Conservation (phyloP, 2,329 filamentous ascomycete species). For the Epichloe glyceriae region DNA sequence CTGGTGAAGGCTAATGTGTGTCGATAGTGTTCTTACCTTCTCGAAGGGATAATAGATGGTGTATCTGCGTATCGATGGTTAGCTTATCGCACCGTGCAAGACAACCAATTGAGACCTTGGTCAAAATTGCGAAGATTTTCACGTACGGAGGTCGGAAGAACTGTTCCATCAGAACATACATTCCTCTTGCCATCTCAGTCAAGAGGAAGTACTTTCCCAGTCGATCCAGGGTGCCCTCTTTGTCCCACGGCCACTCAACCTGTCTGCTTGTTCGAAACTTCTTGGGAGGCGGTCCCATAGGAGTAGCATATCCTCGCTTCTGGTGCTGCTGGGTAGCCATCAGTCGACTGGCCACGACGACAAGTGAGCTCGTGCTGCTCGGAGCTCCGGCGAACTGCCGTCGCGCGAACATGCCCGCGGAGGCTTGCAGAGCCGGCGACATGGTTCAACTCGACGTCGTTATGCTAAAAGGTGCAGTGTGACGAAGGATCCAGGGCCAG, state of each 20-base stretch:
- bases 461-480: neutral
- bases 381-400: slow-evolving; percentile 20
- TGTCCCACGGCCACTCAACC: slow-evolving; percentile 67
- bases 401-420: slow-evolving; percentile 22
- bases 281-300: slow-evolving; percentile 63
- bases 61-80: slow-evolving; percentile 46
- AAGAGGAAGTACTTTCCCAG: slow-evolving; percentile 90
- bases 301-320: slow-evolving; percentile 46
- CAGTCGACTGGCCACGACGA: slow-evolving; percentile 10
- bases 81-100: neutral
- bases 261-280: slow-evolving; percentile 67
- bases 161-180: slow-evolving; percentile 96
- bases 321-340: slow-evolving; percentile 10
- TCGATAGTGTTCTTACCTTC: slow-evolving; percentile 43
- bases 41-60: slow-evolving; percentile 99
- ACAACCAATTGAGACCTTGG: neutral
- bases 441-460: slow-evolving; percentile 10
- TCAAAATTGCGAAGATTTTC: neutral
- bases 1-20: neutral
- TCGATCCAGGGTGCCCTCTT: slow-evolving; percentile 67
- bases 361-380: slow-evolving; percentile 10
- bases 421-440: slow-evolving; percentile 20
- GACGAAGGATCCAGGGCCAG: neutral
- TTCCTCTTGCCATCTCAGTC: slow-evolving; percentile 90
- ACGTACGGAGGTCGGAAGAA: slow-evolving; percentile 96